Evolutionary conservation across 2,329 filamentous ascomycete species (phyloP).

Genomic region (Metarhizium brunneum): DNA sequence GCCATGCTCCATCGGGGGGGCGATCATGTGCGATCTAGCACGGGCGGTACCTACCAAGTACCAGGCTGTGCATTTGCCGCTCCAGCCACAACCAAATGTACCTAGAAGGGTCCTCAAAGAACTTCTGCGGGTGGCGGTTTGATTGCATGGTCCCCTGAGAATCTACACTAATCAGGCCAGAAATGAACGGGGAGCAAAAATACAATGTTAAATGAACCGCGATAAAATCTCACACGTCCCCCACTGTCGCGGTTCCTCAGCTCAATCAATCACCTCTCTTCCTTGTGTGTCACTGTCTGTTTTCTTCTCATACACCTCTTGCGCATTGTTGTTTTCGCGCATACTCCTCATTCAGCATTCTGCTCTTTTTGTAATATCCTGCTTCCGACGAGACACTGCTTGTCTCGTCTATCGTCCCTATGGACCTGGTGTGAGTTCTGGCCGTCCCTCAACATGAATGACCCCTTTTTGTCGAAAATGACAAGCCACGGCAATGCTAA

Average conservation of each 20-base stretch:
- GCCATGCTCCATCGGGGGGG: background rate
- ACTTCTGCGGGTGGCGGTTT: background rate
- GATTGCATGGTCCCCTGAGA: slow-evolving; percentile 1
- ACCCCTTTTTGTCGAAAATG: slow-evolving; percentile 10
- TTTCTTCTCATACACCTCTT: background rate
- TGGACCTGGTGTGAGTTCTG: slow-evolving; percentile 24
- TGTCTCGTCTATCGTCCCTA: slow-evolving; percentile 14
- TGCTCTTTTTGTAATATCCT: background rate
- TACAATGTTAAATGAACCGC: slow-evolving; percentile 1
- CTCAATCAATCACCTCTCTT: background rate
- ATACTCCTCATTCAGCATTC: background rate
- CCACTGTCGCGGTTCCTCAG: background rate
- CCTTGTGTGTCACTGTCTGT: background rate
- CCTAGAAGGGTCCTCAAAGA: background rate
- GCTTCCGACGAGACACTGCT: slow-evolving; percentile 1
- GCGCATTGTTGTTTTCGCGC: background rate
- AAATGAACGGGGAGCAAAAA: background rate
- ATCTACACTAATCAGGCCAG: background rate
- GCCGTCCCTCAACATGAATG: background rate
- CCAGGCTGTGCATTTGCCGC: background rate
- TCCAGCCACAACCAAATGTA: background rate
- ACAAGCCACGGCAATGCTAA: slow-evolving; percentile 7
- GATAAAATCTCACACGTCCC: slow-evolving; percentile 8
- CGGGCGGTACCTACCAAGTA: background rate
- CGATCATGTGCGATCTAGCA: background rate